Evolutionary conservation across 2,329 filamentous ascomycete genomes (phyloP), one percentile per base, ranked within the genome.

Genomic region (Phialophora tarda): DNA sequence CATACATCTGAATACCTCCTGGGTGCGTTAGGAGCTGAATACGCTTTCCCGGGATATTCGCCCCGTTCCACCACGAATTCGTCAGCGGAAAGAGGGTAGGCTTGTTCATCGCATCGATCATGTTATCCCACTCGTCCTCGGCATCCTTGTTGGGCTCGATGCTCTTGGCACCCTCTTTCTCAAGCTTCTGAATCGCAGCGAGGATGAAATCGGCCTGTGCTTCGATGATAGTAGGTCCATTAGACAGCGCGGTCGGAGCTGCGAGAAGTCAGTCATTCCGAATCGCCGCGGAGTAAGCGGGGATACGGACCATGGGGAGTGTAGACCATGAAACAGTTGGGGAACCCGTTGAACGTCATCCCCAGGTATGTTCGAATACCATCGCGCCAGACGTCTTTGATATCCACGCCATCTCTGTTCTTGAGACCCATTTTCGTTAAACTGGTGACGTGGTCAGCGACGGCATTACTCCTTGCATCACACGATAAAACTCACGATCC

Each of bases 21-120:
- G 55, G 26, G 32, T 69, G 69, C 8, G 64, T 69, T 50, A 71
- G 30, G 28, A 65, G 55, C 53, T 69, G 64, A 1, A 65, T 41
- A 32, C 57, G 65, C 77, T 88, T 88, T 0, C 81, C 84, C 0
- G 85, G 84, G 0, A 86, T 78, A 38, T 78, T 85, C 0, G 80
- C 82, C 1, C 85, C 85, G 81, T 86, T 85, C 69, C 85, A 87
- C 21, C 83, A 86, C 3, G 79, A 83, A n/a, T 74, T 77, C 0
- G 81, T 81, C 0, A 78, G 82, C 0, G 84, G 83, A 64, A 88
- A 80, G 3, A 88, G 75, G 5, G 79, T 80, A n/a, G 48, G 70
- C 69, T 85, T 74, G 47, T 78, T 82, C 2, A 85, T 61, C 1
- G 81, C 77, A 24, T 82, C 69, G n/a, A 87, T 78, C 11, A 78